Base-by-base conservation (phyloP, 805 yeast species). In the Candida lessepsii region DNA sequence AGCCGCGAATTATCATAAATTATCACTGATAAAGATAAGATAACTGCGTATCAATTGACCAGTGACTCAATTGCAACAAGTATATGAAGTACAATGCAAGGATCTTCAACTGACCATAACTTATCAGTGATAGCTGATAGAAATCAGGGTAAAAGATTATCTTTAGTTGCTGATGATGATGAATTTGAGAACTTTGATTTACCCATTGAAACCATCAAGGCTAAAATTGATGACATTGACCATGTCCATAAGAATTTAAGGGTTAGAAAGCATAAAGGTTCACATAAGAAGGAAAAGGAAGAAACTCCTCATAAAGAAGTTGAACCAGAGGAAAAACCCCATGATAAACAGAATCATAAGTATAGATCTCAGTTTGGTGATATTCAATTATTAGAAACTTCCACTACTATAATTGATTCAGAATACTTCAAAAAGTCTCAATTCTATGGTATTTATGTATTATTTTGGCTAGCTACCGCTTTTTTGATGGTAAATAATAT, bases 401-500 rank as follows among this genome's bases (percentile, higher is more conserved):
- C 73, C 23, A 57, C 73, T 6, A 63, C 73, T 4, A 79, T 83
- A 13, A 70, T 83, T 45, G 90, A 83, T 53, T 63, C 71, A 11
- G 70, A 65, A 3, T 54, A 60, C 20, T 63, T 70, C 44, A 63
- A 64, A 37, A 63, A 70, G 1, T 60, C 79, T 3, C 65, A 67
- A 40, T 89, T 86, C 57, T 80, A 76, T 50, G 98, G 98, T 2
- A 74, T 93, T 44, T 91, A 80, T 58, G 82, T 87, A 4, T 73
- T 89, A 35, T 78, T 80, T 46, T 87, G 96, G 96, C 63, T 86
- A 40, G 75, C 77, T 4, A 73, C 81, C 4, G 80, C 75, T 18
- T 69, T 82, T 41, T 57, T 73, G 27, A 73, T 79, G 42, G 51
- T 80, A 21, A 78, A 79, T 42, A 73, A 74, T 15, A 52, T 80